Conservation (phyloP, 352 stramenopile genomes). For the Stephanocyclus meneghinianus region DNA sequence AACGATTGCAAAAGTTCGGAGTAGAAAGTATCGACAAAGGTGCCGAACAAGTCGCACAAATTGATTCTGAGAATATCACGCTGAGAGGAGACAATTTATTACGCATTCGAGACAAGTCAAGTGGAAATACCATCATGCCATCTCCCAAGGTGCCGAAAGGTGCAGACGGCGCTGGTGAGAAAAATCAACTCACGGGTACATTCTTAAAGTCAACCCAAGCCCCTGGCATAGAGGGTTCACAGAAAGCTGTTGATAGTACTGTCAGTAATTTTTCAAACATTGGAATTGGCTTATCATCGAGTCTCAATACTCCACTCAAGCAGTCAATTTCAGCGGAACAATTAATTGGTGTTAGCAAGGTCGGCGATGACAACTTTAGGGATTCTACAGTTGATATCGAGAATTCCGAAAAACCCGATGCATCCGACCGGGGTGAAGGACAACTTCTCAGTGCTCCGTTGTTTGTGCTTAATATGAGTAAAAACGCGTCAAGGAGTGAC, state of each 20-base stretch:
- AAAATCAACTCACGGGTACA: not conserved
- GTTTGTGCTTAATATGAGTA: no score
- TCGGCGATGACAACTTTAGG: not conserved
- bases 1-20: not conserved
- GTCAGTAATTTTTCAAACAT: not conserved
- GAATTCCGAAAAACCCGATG: no score
- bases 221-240: not conserved
- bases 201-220: not conserved
- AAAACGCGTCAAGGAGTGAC: no score
- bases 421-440: no score
- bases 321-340: not conserved
- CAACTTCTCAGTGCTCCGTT: no score
- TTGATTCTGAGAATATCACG: no score
- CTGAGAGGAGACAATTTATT: not conserved
- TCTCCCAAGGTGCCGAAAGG: slow-evolving; percentile 11
- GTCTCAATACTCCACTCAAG: not conserved
- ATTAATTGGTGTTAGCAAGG: not conserved
- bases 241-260: slow-evolving; percentile 10
- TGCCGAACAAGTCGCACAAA: no score
- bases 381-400: no score
- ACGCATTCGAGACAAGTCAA: not conserved
- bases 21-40: no score
- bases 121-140: not conserved
- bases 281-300: not conserved
- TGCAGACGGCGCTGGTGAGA: not conserved